These are phyloP conservation scores for Colletotrichum sp. DNA, from an alignment of 2,329 filamentous ascomycete species.

Conservation along the genomic window DNA sequence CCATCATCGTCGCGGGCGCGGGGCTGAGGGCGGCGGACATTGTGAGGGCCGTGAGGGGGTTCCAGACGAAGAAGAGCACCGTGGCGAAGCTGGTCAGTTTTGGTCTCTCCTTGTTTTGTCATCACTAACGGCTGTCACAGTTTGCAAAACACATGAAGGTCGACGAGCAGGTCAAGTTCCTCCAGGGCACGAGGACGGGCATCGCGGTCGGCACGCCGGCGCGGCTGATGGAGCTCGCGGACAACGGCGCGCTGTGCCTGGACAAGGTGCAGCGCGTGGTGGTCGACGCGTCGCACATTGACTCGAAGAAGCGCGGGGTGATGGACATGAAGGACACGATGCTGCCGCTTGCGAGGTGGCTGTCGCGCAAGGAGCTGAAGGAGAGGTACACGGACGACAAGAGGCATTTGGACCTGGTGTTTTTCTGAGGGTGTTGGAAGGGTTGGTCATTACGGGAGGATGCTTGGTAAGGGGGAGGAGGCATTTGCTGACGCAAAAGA, in stretches of 20 bases:
- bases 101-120: background rate
- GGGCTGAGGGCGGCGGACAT: conserved; percentile 88
- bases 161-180: conserved; percentile 79
- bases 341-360: conserved; percentile 76
- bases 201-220: conserved; percentile 91
- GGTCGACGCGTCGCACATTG: conserved; percentile 90
- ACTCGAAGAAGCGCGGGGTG: conserved; percentile 91
- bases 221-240: conserved; percentile 80
- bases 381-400: conserved; percentile 68
- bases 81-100: conserved; percentile 77
- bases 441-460: background rate
- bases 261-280: conserved; percentile 79
- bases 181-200: conserved; percentile 73
- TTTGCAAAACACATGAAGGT: conserved; percentile 99
- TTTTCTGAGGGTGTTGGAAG: conserved; percentile 53
- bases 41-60: conserved; percentile 74
- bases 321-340: conserved; percentile 96
- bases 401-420: conserved; percentile 65
- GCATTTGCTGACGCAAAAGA: background rate
- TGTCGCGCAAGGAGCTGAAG: conserved; percentile 74
- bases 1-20: conserved; percentile 84
- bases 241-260: conserved; percentile 76
- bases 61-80: conserved; percentile 77
- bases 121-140: conserved; percentile 28
- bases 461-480: background rate